Percentiles rank a stretch among this genome's conserved stretches.
Evolutionary conservation across 495 filamentous ascomycete species (phyloP).

Genomic region (Jackrogersella multiformis): DNA sequence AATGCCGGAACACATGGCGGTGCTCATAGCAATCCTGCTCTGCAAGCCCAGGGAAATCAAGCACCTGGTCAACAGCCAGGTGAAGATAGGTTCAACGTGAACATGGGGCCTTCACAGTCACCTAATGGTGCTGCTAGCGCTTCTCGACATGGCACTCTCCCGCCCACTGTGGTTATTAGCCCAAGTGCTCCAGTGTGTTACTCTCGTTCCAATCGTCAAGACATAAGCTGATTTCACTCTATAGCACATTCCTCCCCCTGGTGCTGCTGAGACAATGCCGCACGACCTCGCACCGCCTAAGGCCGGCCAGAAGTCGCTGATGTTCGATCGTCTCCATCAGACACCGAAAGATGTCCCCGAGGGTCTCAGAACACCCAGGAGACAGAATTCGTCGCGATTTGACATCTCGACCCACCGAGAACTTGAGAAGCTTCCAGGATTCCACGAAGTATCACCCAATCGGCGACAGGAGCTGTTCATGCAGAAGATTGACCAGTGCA

Average conservation of each 20-base stretch:
- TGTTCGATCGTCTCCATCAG: conserved; percentile 91
- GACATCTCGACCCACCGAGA: conserved; percentile 97
- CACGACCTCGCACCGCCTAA: conserved; percentile 95
- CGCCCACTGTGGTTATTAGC: conserved; percentile 94
- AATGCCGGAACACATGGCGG: conserved; percentile 68
- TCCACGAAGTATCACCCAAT: conserved; percentile 96
- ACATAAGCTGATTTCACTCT: conserved; percentile 8
- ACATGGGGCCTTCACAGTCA: conserved; percentile 51
- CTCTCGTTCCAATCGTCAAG: conserved; percentile 14
- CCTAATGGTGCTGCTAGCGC: conserved; percentile 73
- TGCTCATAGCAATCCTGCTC: conserved; percentile 53
- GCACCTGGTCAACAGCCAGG: conserved; percentile 40
- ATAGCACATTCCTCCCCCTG: conserved; percentile 94
- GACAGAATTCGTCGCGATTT: conserved; percentile 96
- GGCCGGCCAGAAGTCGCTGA: conserved; percentile 81
- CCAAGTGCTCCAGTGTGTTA: conserved; percentile 89
- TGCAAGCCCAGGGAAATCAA: conserved; percentile 52
- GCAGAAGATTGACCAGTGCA: conserved; percentile 99
- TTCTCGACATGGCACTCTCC: conserved; percentile 72
- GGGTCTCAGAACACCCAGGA: conserved; percentile 91
- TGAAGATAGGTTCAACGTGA: conserved; percentile 59
- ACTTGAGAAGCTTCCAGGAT: conserved; percentile 96
- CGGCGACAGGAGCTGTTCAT: conserved; percentile 97
- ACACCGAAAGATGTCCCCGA: conserved; percentile 96
- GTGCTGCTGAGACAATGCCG: conserved; percentile 96